Base-by-base conservation (phyloP, 2,329 filamentous ascomycete species). In the Arthrinium puccinioides region DNA sequence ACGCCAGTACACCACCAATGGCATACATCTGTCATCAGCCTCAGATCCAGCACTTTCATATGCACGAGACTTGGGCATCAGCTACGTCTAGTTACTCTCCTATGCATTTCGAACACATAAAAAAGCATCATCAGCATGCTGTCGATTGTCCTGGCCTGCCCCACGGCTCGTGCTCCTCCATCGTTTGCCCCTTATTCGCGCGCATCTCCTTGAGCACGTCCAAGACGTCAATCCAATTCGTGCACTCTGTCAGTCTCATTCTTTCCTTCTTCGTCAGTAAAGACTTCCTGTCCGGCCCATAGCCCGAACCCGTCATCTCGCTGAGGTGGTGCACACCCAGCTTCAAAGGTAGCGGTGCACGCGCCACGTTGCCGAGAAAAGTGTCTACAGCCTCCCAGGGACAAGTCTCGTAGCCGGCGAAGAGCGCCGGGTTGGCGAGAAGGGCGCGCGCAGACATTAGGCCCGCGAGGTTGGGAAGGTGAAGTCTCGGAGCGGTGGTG, bases 371-470 rank as follows among this genome's bases (percentile, higher is more conserved):
- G 41, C 64, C 70, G 62, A 85, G 63, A 53, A 86, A 84, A 11
- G 63, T 59, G 50, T 79, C 75, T 18, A 84, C 70, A 2, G 74
- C 78, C 32, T 74, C 69, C 72, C 74, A 79, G 2, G 79, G 72
- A 43, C 79, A 82, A 16, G 66, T 58, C 5, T 69, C 57, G 48
- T 70, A 51, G 31, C 76, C 70, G 0, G 74, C 69, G 56, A 81
- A 85, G 34, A 85, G 59, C 4, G 78, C 76, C 2, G 82, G 82
- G 56, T 85, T 84, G 47, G 76, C 66, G 28, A 85, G 69, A 3
- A 85, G 64, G 8, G 79, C 81, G 32, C 82, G 70, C 7, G 82
- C 82, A 15, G 81, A 77, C 82, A 86, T 85, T 38, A 85, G 72
- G 24, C 82, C 78, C 2, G 72, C 60, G 7, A 80, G 65, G 23